phyloP scores from a whole-genome alignment of 2,329 filamentous ascomycete species.

The Lecanoromycetidae sp. region DNA sequence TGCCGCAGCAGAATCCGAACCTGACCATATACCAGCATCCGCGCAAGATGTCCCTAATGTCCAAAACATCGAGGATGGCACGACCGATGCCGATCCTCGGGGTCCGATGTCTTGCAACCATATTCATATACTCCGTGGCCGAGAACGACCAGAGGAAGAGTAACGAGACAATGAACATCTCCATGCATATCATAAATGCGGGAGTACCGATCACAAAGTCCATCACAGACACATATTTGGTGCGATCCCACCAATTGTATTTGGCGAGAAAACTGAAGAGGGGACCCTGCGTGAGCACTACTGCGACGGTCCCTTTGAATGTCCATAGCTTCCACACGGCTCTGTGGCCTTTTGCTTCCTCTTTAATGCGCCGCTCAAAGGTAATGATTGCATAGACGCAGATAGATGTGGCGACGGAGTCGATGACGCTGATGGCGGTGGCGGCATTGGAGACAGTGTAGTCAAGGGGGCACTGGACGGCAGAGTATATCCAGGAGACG shows the following conservation, averaged over 20 bases:
- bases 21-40: neutral
- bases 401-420: neutral
- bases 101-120: neutral
- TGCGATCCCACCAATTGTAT: neutral
- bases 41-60: neutral
- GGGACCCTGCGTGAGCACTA: neutral
- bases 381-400: neutral
- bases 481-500: neutral
- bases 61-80: neutral
- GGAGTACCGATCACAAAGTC: neutral
- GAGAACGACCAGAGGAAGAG: neutral
- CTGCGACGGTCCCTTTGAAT: neutral
- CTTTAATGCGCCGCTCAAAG: neutral
- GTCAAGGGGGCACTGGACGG: neutral
- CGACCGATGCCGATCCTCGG: neutral
- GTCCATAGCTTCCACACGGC: neutral
- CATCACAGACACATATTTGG: neutral
- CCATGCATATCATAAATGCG: neutral
- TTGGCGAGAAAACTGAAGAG: neutral
- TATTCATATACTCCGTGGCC: neutral
- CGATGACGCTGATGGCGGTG: slow-evolving; percentile 2
- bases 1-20: neutral
- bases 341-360: neutral
- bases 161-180: neutral
- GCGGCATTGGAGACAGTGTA: neutral